Conservation (phyloP, 2,329 filamentous ascomycete genomes). For the Calonectria hawksworthii region DNA sequence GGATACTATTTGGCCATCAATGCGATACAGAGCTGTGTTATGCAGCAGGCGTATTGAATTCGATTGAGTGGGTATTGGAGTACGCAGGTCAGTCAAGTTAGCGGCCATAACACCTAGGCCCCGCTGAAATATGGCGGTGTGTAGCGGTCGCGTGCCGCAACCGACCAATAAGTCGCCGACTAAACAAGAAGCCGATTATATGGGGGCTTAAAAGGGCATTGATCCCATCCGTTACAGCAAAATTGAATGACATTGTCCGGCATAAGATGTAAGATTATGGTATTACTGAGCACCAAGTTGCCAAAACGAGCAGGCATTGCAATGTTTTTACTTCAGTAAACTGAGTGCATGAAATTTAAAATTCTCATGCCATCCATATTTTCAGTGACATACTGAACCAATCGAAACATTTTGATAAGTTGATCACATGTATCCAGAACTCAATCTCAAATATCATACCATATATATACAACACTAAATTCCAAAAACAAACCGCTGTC, state of each 20-base stretch:
- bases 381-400: background rate
- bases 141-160: background rate
- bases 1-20: background rate
- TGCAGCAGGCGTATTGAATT: background rate
- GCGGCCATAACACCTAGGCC: background rate
- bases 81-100: background rate
- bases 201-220: background rate
- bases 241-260: no score
- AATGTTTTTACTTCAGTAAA: background rate
- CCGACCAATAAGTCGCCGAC: background rate
- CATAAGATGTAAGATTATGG: no score
- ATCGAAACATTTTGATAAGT: background rate
- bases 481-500: background rate
- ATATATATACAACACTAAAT: background rate
- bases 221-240: background rate
- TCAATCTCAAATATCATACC: background rate
- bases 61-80: background rate
- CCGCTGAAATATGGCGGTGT: slow-evolving; percentile 2
- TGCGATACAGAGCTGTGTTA: background rate
- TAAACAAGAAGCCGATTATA: background rate
- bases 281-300: background rate
- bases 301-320: background rate
- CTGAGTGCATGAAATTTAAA: background rate
- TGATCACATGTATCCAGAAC: background rate
- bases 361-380: background rate